Base-by-base conservation (phyloP, 176 grass and related monocot genomes). In the Calamus simplicifolius region DNA sequence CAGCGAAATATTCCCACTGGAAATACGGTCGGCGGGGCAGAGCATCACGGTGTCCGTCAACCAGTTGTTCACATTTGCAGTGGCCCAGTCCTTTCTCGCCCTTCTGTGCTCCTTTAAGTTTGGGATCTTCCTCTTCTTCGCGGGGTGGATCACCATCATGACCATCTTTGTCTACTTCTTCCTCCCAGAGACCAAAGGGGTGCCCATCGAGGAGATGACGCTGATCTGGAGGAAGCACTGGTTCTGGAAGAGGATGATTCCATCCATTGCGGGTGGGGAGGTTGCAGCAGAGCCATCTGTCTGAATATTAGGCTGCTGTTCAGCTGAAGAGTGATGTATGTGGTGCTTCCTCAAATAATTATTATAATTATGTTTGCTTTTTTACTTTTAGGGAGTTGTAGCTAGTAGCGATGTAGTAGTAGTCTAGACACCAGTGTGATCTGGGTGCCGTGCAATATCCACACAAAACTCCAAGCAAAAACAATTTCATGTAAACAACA, bases 51-150 rank as follows among this genome's bases (percentile, higher is more conserved):
- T 97, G 43, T 71, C 92, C 0, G 78, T 97, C 3, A 97, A 97
- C 58, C 77, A 90, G 16, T 60, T 85, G 60, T 85, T 96, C 72
- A 96, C 86, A 27, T 90, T 90, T 52, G 78, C 68, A 18, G 72
- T 96, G 25, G 91, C 75, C 29, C 91, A 96, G 86, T 57, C 72
- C 19, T 87, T 96, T 76, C 80, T 96, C 10, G 53, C 68, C 56
- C 72, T 96, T 56, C 72, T 96, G 2, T 96, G 91, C 75, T 35
- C 50, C 19, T 67, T 96, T 64, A 90, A 90, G 77, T 87, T 81
- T 52, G 91, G 83, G 58, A 87, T 96, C 60, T 96, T 96, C 78
- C 79, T 96, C 57, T 96, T 96, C 81, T 96, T 96, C 64, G 86
- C 80, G 0, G 65, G 69, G 0, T 96, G 86, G 86, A 87, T 96